A percentile compares a stretch with the other conserved stretches of the same genome.
Conservation (phyloP, 176 grass and related monocot species). For the Guadua angustifolia region DNA sequence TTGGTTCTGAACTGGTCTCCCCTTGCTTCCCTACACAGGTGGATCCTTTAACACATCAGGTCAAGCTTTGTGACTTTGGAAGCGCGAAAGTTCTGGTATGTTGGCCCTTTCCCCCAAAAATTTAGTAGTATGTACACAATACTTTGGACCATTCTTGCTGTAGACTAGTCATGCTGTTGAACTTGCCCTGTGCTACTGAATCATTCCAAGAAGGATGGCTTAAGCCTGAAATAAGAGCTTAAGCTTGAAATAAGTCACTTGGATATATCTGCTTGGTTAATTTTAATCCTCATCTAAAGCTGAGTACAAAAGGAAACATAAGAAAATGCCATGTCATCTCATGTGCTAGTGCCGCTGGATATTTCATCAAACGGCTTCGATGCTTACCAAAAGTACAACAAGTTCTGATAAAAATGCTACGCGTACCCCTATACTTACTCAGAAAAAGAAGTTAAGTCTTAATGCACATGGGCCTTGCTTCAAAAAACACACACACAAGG, state of each 20-base stretch:
- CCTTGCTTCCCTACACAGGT: slow-evolving; percentile 43
- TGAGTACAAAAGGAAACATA: too few relatives aligned
- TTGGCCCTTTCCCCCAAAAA: slow-evolving; percentile 4
- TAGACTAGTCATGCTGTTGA: neutral
- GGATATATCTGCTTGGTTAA: neutral
- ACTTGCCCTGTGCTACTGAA: neutral
- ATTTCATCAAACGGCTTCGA: too few relatives aligned
- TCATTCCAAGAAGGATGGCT: neutral
- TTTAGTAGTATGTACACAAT: neutral
- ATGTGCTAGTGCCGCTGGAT: too few relatives aligned
- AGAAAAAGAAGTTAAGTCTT: too few relatives aligned
- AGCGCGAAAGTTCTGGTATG: slow-evolving; percentile 78
- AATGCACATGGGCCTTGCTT: too few relatives aligned
- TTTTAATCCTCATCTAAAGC: too few relatives aligned
- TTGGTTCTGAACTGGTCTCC: neutral
- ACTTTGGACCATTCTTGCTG: neutral
- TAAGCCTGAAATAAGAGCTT: slow-evolving; percentile 21
- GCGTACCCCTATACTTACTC: too few relatives aligned
- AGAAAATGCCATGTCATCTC: too few relatives aligned
- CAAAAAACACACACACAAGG: too few relatives aligned
- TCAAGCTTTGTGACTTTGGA: slow-evolving; percentile 75
- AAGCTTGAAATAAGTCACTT: slow-evolving; percentile 30
- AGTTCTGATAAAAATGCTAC: too few relatives aligned
- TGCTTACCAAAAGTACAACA: too few relatives aligned
- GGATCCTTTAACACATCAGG: slow-evolving; percentile 68